phyloP scores from a whole-genome alignment of 495 filamentous ascomycete species.

The Jackrogersella multiformis region DNA sequence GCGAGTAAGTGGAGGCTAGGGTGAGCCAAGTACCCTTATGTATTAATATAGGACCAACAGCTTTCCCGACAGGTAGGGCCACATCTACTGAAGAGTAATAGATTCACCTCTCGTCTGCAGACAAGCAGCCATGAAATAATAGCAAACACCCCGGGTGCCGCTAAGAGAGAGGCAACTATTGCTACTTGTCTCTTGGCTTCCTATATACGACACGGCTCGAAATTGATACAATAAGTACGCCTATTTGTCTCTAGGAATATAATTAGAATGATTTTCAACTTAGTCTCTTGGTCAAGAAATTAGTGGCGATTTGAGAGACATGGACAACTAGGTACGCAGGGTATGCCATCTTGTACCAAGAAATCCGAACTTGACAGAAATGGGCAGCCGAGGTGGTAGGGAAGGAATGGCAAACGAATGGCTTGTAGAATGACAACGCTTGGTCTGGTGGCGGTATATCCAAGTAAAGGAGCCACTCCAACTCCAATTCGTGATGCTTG shows the following conservation, averaged over 20 bases:
- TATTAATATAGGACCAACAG: constrained; percentile 45
- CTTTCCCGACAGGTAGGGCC: constrained; percentile 28
- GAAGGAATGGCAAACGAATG: constrained; percentile 23
- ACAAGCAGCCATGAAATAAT: constrained; percentile 17
- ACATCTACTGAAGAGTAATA: constrained; percentile 37
- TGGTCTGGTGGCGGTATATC: constrained; percentile 37
- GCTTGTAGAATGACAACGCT: constrained; percentile 26
- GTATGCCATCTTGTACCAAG: constrained; percentile 18
- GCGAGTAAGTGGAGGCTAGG: constrained; percentile 14
- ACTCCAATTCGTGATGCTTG: constrained; percentile 22
- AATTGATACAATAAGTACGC: constrained; percentile 21
- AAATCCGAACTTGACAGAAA: constrained; percentile 12
- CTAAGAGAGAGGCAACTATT: constrained; percentile 24
- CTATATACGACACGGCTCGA: constrained; percentile 30
- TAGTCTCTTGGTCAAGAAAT: constrained; percentile 18
- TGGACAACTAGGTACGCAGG: constrained; percentile 20
- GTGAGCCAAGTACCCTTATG: constrained; percentile 24
- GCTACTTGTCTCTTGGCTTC: constrained; percentile 23
- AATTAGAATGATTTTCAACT: constrained; percentile 12
- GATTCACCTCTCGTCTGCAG: constrained; percentile 28
- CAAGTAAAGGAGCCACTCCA: constrained; percentile 31
- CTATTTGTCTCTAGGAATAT: constrained; percentile 20
- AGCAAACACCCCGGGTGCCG: constrained; percentile 37
- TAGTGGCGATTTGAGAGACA: constrained; percentile 33
- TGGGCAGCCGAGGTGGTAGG: constrained; percentile 27